These are phyloP conservation scores for Phytophthora constricta DNA, from an alignment of 352 stramenopile species.

Conservation along the genomic window DNA sequence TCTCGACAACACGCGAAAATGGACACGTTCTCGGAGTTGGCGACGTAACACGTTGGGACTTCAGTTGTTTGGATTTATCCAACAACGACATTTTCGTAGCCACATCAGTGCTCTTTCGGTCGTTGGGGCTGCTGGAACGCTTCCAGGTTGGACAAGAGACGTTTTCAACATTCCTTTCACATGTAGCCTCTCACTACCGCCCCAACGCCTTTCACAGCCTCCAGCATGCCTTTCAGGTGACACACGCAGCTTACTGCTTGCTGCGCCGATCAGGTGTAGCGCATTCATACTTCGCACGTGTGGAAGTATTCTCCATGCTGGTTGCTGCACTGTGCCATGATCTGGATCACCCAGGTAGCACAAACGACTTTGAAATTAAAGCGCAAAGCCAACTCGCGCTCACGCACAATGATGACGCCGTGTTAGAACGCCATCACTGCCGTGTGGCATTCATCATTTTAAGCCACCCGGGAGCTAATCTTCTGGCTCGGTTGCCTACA, in stretches of 20 bases:
- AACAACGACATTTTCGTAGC: slow-evolving; percentile 60
- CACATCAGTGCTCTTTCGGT: slow-evolving; percentile 56
- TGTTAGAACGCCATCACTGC: slow-evolving; percentile 86
- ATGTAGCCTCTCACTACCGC: slow-evolving; percentile 67
- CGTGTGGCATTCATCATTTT: slow-evolving; percentile 77
- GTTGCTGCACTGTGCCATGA: slow-evolving; percentile 74
- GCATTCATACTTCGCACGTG: slow-evolving; percentile 46
- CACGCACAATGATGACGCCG: slow-evolving; percentile 83
- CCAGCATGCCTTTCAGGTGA: slow-evolving; percentile 76
- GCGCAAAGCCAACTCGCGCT: slow-evolving; percentile 72
- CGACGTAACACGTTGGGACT: slow-evolving; percentile 60
- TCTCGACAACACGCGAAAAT: slow-evolving; percentile 24
- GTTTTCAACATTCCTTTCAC: slow-evolving; percentile 61
- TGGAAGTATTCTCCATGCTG: slow-evolving; percentile 64
- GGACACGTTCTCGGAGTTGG: slow-evolving; percentile 51
- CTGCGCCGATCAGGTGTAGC: slow-evolving; percentile 45
- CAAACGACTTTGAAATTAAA: slow-evolving; percentile 87
- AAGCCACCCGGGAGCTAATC: slow-evolving; percentile 60
- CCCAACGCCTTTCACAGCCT: slow-evolving; percentile 82
- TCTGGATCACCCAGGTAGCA: slow-evolving; percentile 82
- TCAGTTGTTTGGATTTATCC: slow-evolving; percentile 58
- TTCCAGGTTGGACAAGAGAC: slow-evolving; percentile 62
- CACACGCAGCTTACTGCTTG: slow-evolving; percentile 61
- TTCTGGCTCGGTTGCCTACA: slow-evolving; percentile 56
- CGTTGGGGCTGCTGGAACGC: slow-evolving; percentile 58